Evolutionary conservation across 345 rosid species (phyloP), one percentile per base, ranked within the genome.

Genomic region (Populus tremula): DNA sequence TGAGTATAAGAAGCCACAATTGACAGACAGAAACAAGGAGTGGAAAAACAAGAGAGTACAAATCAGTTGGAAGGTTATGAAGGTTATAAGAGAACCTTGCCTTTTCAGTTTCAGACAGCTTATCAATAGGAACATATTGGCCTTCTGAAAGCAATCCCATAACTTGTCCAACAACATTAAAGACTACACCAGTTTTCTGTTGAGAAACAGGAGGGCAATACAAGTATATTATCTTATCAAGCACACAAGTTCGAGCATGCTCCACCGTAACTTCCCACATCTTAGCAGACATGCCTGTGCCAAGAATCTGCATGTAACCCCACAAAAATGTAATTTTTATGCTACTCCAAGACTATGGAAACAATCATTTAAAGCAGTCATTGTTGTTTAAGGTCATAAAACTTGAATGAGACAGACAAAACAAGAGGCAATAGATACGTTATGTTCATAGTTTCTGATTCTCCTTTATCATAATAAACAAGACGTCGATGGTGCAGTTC

Each of bases 231-330:
- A 87, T 91, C 81, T 85, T 90, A 83, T 96, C 97, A 64, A 96
- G 85, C 53, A 84, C 85, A 76, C 98, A 96, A 1, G 98, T 88
- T 63, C 84, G 87, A 69, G 99, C 97, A 85, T 96, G 99, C 75
- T 93, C 97, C 65, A 92, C 80, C 0, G 97, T 91, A 63, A 93
- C 90, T 76, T 96, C 99, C 98, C 99, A 96, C 98, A 92, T 96
- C 89, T 93, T 96, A 50, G 98, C 89, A 74, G 99, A 96, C 99
- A 96, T 96, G 29, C 99, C 99, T 5, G 97, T 87, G 72, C 99
- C 99, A 59, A 96, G 95, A 81, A 93, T 87, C 99, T 96, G 87
- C 85, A 84, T 23, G 70, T 18, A 73, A 53, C 61, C 74, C 73
- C 77, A 62, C 53, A 68, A 16, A 71, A 65, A 74, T 71, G 64